Evolutionary conservation across 1,284 basidiomycete species (phyloP).

Genomic region (Trametes pubescens): DNA sequence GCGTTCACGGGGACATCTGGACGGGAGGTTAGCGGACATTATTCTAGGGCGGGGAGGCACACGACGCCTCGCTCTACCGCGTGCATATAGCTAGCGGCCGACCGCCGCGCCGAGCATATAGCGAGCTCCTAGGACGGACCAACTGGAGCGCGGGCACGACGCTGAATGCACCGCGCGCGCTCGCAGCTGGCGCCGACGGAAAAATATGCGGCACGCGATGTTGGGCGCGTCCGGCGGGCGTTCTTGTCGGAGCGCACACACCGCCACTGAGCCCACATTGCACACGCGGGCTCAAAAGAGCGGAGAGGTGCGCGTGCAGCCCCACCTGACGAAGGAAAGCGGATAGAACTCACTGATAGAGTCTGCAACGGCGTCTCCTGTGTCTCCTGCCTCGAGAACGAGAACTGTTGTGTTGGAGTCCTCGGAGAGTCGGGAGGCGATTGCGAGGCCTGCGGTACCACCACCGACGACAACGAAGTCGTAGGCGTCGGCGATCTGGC

Average conservation of each 20-base stretch:
- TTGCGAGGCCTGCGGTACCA: slow-evolving; percentile 76
- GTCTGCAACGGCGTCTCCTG: slow-evolving; percentile 57
- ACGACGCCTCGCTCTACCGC: neutral
- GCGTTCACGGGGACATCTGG: slow-evolving; percentile 59
- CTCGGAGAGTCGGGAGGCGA: slow-evolving; percentile 78
- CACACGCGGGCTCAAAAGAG: neutral
- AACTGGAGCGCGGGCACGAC: no score
- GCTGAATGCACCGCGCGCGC: no score
- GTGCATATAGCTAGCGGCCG: no score
- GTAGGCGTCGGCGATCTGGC: slow-evolving; percentile 52
- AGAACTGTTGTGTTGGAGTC: slow-evolving; percentile 73
- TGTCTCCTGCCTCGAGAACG: slow-evolving; percentile 76
- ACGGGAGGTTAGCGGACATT: slow-evolving; percentile 4
- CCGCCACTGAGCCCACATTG: neutral
- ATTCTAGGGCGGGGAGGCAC: neutral
- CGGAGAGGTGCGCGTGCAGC: neutral
- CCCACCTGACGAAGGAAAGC: neutral
- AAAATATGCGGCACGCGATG: no score
- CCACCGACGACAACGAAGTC: slow-evolving; percentile 71
- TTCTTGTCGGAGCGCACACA: neutral
- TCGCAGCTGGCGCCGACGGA: no score
- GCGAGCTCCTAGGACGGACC: no score
- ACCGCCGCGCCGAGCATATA: no score
- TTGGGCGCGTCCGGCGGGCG: neutral
- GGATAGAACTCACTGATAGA: slow-evolving; percentile 44